Conservation (phyloP, 148 eudicot genomes). For the Fallopia convolvulus region DNA sequence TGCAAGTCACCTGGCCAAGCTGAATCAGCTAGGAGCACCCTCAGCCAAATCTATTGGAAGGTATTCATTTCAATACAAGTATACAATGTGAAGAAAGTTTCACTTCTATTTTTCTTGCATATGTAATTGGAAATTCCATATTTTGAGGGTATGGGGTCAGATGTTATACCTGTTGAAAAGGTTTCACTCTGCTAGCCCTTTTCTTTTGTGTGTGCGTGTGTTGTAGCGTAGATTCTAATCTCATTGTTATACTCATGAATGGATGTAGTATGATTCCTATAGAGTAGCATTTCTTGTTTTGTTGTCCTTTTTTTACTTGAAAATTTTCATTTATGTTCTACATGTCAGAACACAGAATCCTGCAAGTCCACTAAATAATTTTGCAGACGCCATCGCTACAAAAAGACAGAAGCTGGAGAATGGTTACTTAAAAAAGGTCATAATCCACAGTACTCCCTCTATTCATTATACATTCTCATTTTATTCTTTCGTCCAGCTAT, state of each 20-base stretch:
- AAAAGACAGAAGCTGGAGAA: constrained; percentile 15
- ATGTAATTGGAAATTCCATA: not conserved
- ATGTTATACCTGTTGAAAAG: not conserved
- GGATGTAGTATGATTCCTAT: not conserved
- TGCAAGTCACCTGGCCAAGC: constrained; percentile 59
- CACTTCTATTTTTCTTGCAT: not conserved
- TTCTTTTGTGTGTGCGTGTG: not conserved
- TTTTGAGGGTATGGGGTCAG: not conserved
- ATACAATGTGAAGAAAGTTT: not conserved
- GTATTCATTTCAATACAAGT: not conserved
- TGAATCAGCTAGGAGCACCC: constrained; percentile 9
- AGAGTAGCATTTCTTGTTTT: not conserved
- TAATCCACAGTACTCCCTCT: not conserved
- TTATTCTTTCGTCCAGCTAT: too few species aligned
- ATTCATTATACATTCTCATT: too few species aligned
- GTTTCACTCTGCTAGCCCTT: not conserved
- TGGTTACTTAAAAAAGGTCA: constrained; percentile 12
- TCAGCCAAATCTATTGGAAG: constrained; percentile 2
- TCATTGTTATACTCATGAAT: not conserved
- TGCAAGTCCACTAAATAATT: not conserved
- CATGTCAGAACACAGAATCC: not conserved
- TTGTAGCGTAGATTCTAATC: not conserved
- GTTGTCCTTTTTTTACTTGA: not conserved
- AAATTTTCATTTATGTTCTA: not conserved
- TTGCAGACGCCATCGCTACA: constrained; percentile 2